phyloP scores from a whole-genome alignment of 2,329 filamentous ascomycete genomes.

The Fonsecaea nubica region DNA sequence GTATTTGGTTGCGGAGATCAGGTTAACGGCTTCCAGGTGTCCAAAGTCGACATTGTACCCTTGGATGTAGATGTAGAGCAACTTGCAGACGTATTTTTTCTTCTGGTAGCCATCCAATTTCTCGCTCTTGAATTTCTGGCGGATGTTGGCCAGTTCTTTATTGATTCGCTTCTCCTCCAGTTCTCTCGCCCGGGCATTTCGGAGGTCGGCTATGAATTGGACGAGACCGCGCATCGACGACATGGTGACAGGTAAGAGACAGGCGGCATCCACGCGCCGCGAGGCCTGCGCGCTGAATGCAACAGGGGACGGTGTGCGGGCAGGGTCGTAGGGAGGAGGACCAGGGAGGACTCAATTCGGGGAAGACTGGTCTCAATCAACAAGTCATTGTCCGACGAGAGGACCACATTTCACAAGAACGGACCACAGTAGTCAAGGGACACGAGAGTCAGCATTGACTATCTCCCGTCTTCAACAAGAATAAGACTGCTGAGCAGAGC shows the following conservation, averaged over 20 bases:
- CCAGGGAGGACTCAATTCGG: neutral
- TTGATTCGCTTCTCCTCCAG: constrained; percentile 99
- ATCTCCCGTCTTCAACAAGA: neutral
- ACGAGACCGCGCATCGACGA: constrained; percentile 74
- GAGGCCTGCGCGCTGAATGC: constrained; percentile 11
- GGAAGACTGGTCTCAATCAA: neutral
- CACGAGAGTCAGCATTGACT: neutral
- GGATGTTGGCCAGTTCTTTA: constrained; percentile 98
- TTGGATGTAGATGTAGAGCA: constrained; percentile 98
- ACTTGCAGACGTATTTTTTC: constrained; percentile 99
- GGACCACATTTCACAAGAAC: neutral
- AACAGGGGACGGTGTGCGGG: constrained; percentile 3
- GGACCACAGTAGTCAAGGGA: neutral
- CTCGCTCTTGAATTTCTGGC: constrained; percentile 97
- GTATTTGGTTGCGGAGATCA: constrained; percentile 96
- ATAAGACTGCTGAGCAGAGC: constrained; percentile 12
- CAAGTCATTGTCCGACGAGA: neutral
- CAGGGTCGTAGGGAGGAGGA: constrained; percentile 9
- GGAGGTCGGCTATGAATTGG: constrained; percentile 95
- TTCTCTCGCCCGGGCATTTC: constrained; percentile 93
- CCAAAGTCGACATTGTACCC: constrained; percentile 99
- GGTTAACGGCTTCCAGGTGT: constrained; percentile 95
- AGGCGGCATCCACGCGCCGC: constrained; percentile 14
- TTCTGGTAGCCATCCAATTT: constrained; percentile 95
- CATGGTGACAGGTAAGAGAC: constrained; percentile 26